Base-by-base conservation (phyloP, 2,329 filamentous ascomycete species). In the Phaeosphaeria sp. region DNA sequence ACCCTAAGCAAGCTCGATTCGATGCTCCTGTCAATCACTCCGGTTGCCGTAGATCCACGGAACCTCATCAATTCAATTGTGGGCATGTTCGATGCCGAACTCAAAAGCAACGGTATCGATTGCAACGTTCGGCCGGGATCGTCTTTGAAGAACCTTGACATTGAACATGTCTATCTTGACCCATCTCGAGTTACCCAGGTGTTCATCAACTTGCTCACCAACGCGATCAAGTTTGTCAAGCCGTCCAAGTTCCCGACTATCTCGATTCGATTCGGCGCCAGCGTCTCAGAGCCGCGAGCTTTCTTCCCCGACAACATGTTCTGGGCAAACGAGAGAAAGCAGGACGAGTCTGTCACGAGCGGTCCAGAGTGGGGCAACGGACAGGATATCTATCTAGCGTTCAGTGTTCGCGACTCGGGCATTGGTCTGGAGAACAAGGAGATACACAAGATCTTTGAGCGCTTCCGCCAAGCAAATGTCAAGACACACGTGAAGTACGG, bases 131-230 rank as follows among this genome's bases (percentile, higher is more conserved):
- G 63, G n/a, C 65, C 77, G 2, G 78, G 81, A 39, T 58, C 66
- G 1, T 79, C 79, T 0, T 73, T 80, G 33, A 43, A 66, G 3
- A 58, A 73, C 5, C 61, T 81, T 6, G 62, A 62, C 3, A 69
- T 81, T 11, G 74, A 79, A 20, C 73, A 77, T 57, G 67, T 81
- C 2, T 69, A 77, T 20, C 62, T 82, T 0, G 80, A 82, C 56
- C 77, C 79, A 0, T 78, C 74, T 33, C 72, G 80, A 21, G 65
- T 82, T 9, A 75, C 80, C 0, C 93, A 96, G 69, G 92, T 96
- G 57, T 86, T 94, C 46, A 92, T 89, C 9, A 94, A 93, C 68
- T 80, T 94, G 3, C 79, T 94, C 18, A 92, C 90, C 1, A 79
- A 79, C 39, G 74, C 73, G 1, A 76, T 79, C 62, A 79, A 79